These are phyloP conservation scores for Cerrena zonata DNA, from an alignment of 1,284 basidiomycete species.

Conservation along the genomic window DNA sequence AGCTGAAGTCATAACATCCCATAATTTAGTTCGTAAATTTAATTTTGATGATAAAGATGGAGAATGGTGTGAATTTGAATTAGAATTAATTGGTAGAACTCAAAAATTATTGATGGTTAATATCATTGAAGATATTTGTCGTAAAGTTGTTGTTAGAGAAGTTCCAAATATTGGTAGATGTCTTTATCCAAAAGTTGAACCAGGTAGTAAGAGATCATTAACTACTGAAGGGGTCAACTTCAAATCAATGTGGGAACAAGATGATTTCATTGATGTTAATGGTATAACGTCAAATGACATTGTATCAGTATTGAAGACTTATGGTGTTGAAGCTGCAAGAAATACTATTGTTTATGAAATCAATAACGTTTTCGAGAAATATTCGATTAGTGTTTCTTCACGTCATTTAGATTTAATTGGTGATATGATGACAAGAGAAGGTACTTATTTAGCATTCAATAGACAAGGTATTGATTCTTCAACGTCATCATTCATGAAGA, in stretches of 20 bases:
- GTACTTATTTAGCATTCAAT: slow-evolving; percentile 97
- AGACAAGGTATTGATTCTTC: slow-evolving; percentile 89
- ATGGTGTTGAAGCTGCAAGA: slow-evolving; percentile 96
- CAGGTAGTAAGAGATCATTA: slow-evolving; percentile 46
- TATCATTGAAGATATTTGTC: slow-evolving; percentile 81
- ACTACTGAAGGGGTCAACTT: slow-evolving; percentile 34
- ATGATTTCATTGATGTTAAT: slow-evolving; percentile 93
- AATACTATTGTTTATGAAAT: slow-evolving; percentile 89
- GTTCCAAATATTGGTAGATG: slow-evolving; percentile 82
- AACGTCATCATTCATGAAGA: slow-evolving; percentile 90
- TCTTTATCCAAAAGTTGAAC: slow-evolving; percentile 64
- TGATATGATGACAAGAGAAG: slow-evolving; percentile 95
- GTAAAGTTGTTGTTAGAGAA: slow-evolving; percentile 80
- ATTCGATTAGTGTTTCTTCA: slow-evolving; percentile 93
- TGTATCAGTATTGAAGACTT: too few species aligned
- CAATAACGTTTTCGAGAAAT: slow-evolving; percentile 88
- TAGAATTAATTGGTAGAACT: too few species aligned
- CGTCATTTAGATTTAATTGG: slow-evolving; percentile 96
- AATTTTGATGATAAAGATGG: too few species aligned
- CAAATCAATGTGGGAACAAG: slow-evolving; percentile 75
- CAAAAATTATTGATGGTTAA: slow-evolving; percentile 91
- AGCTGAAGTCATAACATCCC: slow-evolving; percentile 48
- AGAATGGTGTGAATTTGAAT: too few species aligned
- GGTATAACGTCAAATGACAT: slow-evolving; percentile 88
- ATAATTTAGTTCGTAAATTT: slow-evolving; percentile 60